Base-by-base conservation (phyloP, 2,329 filamentous ascomycete species). In the Coniochaeta prunicola region DNA sequence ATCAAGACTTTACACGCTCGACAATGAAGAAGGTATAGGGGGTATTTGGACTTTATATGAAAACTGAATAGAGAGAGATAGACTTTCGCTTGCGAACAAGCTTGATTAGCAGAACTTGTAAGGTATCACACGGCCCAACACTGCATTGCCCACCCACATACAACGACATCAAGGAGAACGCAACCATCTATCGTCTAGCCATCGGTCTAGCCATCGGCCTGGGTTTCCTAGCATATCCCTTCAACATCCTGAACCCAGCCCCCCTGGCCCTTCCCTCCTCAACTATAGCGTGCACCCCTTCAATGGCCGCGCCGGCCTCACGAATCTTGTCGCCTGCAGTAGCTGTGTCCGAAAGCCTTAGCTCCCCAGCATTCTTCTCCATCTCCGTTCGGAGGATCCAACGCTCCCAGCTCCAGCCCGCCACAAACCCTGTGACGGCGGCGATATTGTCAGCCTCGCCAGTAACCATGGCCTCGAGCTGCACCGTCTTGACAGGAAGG, bases 351-450 rank as follows among this genome's bases (percentile, higher is more conserved):
- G 26, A 33, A 15, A 55, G 33, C 12, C 82, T 73, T 61, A 81
- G 72, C 69, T 91, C 87, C 28, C 90, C 89, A 69, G 91, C 78
- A 4, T 79, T 79, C 72, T 83, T 94, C 77, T 97, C 92, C 75
- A 88, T 83, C 76, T 94, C 90, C 67, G 93, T 82, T 68, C 91
- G 90, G 64, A 97, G 76, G 72, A 97, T 83, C 94, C 94, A 99
- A 71, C 91, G 89, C 81, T 99, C 94, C 93, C 92, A 99, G 71
- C 87, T 87, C 87, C 92, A 94, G 28, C 89, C 87, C 4, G 91
- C 94, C 0, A 93, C 85, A 42, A 97, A 76, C 21, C 92, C 92
- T 13, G 90, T 89, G 64, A 96, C 79, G 65, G 83, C 86, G 1
- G 90, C 90, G 15, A 87, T 84, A 68, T 86, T 84, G 56, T 86